Evolutionary conservation across 2,329 filamentous ascomycete genomes (phyloP).

Genomic region (Cladosporium sphaerospermum): DNA sequence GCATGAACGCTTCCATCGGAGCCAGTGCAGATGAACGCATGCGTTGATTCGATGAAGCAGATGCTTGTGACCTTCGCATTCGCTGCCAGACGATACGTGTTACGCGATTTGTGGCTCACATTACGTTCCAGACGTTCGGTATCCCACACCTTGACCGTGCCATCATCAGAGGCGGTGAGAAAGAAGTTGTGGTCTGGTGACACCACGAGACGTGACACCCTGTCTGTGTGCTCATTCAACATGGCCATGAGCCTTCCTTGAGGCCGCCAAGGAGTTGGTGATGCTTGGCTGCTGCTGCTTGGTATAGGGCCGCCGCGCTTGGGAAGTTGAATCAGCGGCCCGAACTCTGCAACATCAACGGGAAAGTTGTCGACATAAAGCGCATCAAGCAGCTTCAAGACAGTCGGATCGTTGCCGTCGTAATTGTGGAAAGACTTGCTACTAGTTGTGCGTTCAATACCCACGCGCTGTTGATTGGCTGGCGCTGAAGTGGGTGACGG

Average conservation of each 20-base stretch:
- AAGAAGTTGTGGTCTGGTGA: slow-evolving; percentile 93
- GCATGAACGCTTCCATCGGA: slow-evolving; percentile 87
- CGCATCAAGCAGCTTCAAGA: slow-evolving; percentile 65
- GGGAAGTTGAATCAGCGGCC: slow-evolving; percentile 69
- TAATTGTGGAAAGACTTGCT: slow-evolving; percentile 61
- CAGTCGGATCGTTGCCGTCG: slow-evolving; percentile 63
- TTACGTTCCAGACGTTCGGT: slow-evolving; percentile 84
- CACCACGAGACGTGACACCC: slow-evolving; percentile 73
- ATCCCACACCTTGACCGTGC: slow-evolving; percentile 89
- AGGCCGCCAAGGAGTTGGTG: slow-evolving; percentile 69
- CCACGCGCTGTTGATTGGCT: slow-evolving; percentile 16
- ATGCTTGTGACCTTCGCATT: slow-evolving; percentile 71
- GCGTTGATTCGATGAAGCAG: slow-evolving; percentile 88
- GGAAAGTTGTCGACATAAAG: slow-evolving; percentile 68
- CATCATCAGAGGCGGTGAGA: slow-evolving; percentile 86
- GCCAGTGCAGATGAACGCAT: slow-evolving; percentile 86
- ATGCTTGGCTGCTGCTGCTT: slow-evolving; percentile 30
- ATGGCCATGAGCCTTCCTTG: slow-evolving; percentile 78
- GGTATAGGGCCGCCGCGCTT: slow-evolving; percentile 45
- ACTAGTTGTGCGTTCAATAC: slow-evolving; percentile 16
- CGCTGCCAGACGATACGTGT: slow-evolving; percentile 70
- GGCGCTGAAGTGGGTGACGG: slow-evolving; percentile 25
- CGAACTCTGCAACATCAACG: slow-evolving; percentile 59
- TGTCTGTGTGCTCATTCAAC: slow-evolving; percentile 78
- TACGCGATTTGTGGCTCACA: slow-evolving; percentile 76